These are phyloP conservation scores for Podaxis sp. DNA, from an alignment of 768 basidiomycete genomes.

Conservation along the genomic window DNA sequence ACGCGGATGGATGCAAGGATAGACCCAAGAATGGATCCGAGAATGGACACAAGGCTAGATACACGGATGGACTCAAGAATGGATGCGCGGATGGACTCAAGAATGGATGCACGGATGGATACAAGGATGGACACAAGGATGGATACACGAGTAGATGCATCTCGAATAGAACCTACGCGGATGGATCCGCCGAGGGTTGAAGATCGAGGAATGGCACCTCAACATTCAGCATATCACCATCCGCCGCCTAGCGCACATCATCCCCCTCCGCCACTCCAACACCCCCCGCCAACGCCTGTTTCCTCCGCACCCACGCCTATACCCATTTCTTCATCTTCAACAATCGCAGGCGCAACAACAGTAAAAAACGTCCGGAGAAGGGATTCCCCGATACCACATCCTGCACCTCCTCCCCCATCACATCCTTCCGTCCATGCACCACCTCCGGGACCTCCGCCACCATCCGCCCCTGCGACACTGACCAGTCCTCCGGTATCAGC, in stretches of 20 bases:
- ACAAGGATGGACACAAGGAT: neutral
- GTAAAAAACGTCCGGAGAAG: conserved; percentile 8
- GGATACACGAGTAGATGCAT: neutral
- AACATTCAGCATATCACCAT: conserved; percentile 7
- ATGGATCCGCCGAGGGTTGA: conserved; percentile 10
- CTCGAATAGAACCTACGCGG: conserved; percentile 3
- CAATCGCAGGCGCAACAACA: conserved; percentile 15
- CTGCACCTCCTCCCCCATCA: conserved; percentile 22
- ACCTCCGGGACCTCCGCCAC: conserved; percentile 18
- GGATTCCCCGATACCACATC: conserved; percentile 18
- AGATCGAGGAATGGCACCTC: conserved; percentile 8
- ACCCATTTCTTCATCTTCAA: conserved; percentile 14
- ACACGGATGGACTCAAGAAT: neutral
- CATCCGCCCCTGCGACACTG: conserved; percentile 13
- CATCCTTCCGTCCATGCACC: conserved; percentile 23
- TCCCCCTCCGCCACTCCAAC: conserved; percentile 11
- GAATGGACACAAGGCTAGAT: neutral
- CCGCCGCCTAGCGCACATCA: conserved; percentile 5
- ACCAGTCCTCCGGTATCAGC: conserved; percentile 14
- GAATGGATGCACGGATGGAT: neutral
- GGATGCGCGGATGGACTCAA: neutral
- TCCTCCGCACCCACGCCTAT: conserved; percentile 12
- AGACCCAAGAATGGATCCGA: conserved; percentile 3
- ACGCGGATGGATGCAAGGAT: conserved; percentile 6
- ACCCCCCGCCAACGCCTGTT: conserved; percentile 11